Evolutionary conservation across 176 grass and related monocot species (phyloP), one percentile per base, ranked within the genome.

Genomic region (Zoysia japonica): DNA sequence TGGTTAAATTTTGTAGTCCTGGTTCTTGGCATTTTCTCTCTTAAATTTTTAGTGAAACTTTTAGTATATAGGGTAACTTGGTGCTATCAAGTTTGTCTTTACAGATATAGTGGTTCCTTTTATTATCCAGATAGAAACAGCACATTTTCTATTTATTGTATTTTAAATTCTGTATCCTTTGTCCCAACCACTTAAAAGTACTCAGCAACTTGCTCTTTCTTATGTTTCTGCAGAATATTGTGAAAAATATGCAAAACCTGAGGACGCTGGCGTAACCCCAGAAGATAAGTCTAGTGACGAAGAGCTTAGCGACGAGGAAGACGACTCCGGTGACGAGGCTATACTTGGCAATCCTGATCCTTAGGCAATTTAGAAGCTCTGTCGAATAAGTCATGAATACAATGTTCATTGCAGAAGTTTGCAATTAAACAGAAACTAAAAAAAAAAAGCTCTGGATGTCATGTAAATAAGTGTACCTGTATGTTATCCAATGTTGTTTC

Each of bases 211-310:
- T 68, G 0, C 2, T 45, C 38, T 72, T 71, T 50, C 72, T 17
- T 67, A 50, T 70, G 28, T 66, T 82, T 65, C 9, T 75, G 41
- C 87, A 94, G 92, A 94, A 48, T 91, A 87, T 53, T 94, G 92
- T 52, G 87, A 94, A 81, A 95, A 92, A 48, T 95, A 85, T 74
- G 92, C 92, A 1, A 95, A 95, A 66, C 86, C 89, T 50, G 89
- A 92, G 83, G 84, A 92, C 41, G 84, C 86, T 62, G 89, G 89
- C n/a, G 59, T 88, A 64, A 77, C 84, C 15, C 83, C 87, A 9
- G 92, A 95, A 87, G 87, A 91, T 20, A 87, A 89, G 72, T 92
- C 89, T 35, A 95, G 89, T 5, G 92, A 95, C 14, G 92, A 95
- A 82, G 92, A 95, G 74, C 87, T 92, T 72, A 95, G 89, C 3